Base-by-base conservation (phyloP, 306 rosid genomes). In the Quercus gilva region DNA sequence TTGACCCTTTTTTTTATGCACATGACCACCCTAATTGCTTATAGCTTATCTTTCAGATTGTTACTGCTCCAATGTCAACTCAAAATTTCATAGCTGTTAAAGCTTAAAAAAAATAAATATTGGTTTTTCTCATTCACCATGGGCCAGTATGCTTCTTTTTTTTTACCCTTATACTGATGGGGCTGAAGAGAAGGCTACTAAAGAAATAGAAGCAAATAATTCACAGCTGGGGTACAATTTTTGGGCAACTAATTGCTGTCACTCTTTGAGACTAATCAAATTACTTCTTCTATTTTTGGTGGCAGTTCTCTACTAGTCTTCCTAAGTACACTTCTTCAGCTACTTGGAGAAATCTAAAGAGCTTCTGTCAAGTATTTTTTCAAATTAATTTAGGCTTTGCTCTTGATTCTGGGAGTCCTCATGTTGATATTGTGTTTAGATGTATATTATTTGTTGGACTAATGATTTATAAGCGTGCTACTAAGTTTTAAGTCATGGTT, bases 81-180 rank as follows among this genome's bases (percentile, higher is more conserved):
- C 21, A 84, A 67, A 96, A 86, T 79, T 96, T 96, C 71, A 89
- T 96, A 83, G 89, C 93, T 69, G 91, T 90, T 79, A 97, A 93
- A 88, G 98, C 99, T 56, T 91, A 96, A 88, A 96, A 91, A 80
- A 92, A 93, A 74, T 88, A 88, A 77, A 73, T 91, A 82, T 81
- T 96, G 88, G 91, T 91, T 82, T 87, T 93, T 71, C 98, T 96
- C 76, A 93, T 93, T 89, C 95, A 83, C 73, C 84, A 91, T 74
- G 97, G 99, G 74, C 97, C 88, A 70, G 99, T 89, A 84, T 77
- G 87, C 76, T 12, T 73, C 13, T 55, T 80, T 74, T 5, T 31
- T 37, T 58, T 23, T 61, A 74, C 29, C 37, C 72, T 57, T 63
- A 0, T 69, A 23, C 19, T 33, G 3, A 64, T 31, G 7, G 9